phyloP scores from a whole-genome alignment of 2,329 filamentous ascomycete genomes.

The Microdochium bolleyi region DNA sequence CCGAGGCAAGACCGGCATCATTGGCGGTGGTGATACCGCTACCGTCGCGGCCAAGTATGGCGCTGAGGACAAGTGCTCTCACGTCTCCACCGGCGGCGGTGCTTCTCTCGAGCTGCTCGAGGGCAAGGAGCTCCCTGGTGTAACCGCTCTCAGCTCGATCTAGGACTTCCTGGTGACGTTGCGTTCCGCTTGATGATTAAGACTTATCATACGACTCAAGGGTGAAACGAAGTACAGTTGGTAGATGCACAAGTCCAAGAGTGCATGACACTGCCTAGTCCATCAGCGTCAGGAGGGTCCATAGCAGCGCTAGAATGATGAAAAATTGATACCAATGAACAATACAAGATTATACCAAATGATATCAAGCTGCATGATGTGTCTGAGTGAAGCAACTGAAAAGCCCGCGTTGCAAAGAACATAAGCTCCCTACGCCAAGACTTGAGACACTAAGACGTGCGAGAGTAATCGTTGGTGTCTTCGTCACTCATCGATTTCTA shows the following conservation, averaged over 20 bases:
- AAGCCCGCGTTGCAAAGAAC: no score
- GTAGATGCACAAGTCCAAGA: no score
- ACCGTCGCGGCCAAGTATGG: constrained; percentile 97
- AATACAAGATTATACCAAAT: background rate
- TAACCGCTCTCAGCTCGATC: constrained; percentile 79
- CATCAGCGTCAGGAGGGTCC: background rate
- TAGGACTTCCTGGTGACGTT: constrained; percentile 15
- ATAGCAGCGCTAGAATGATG: background rate
- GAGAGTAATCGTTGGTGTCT: no score
- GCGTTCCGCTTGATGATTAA: no score
- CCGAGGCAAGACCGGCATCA: constrained; percentile 92
- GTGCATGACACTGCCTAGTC: background rate
- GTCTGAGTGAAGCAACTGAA: no score
- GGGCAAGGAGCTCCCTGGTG: constrained; percentile 95
- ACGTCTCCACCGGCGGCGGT: constrained; percentile 95
- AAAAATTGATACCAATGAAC: background rate
- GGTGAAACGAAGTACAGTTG: no score
- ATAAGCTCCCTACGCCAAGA: no score
- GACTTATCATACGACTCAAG: no score
- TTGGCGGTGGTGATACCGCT: constrained; percentile 95
- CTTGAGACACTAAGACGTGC: no score
- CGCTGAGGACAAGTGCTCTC: constrained; percentile 93
- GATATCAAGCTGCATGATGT: no score
- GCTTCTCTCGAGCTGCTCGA: constrained; percentile 93
- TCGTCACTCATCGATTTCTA: no score